Conservation (phyloP, 23 red algal species). For the Gracilaria caudata region DNA sequence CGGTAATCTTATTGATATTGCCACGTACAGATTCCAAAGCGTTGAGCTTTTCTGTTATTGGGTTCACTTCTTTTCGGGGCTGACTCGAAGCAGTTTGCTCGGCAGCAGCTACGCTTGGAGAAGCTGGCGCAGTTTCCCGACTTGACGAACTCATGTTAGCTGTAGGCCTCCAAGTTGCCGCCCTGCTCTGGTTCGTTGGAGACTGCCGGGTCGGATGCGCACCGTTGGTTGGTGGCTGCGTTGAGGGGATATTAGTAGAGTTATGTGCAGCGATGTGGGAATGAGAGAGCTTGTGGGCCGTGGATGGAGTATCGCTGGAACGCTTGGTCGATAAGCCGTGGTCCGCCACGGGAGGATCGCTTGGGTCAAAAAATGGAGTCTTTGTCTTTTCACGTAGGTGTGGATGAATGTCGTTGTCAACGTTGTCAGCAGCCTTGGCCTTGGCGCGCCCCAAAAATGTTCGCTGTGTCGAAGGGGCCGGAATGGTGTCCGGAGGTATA, state of each 20-base stretch:
- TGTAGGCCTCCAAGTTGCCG: not conserved
- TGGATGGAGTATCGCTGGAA: not conserved
- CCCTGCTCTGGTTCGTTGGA: not conserved
- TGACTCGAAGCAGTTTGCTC: not conserved
- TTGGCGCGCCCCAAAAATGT: slow-evolving; percentile 9
- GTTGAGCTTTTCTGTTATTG: not conserved
- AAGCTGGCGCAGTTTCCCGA: not conserved
- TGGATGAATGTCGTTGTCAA: slow-evolving; percentile 23
- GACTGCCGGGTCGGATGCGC: not conserved
- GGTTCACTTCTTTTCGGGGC: not conserved
- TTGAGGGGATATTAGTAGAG: slow-evolving; percentile 15
- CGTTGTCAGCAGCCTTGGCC: not conserved
- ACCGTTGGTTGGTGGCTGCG: not conserved
- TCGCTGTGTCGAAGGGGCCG: not conserved
- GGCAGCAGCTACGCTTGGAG: not conserved
- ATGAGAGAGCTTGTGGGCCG: not conserved
- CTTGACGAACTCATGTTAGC: not conserved
- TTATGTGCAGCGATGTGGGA: not conserved
- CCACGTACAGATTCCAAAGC: slow-evolving; percentile 14
- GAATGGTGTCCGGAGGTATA: slow-evolving; percentile 29
- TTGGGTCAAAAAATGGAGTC: slow-evolving; percentile 25
- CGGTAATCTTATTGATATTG: slow-evolving; percentile 18
- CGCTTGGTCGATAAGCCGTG: not conserved
- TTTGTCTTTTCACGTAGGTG: slow-evolving; percentile 17
- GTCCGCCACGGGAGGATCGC: not conserved